A percentile compares a stretch with the other conserved stretches of the same genome.
Evolutionary conservation across 106 monocot genomes (phyloP).

Genomic region (Dioscorea dumetorum): DNA sequence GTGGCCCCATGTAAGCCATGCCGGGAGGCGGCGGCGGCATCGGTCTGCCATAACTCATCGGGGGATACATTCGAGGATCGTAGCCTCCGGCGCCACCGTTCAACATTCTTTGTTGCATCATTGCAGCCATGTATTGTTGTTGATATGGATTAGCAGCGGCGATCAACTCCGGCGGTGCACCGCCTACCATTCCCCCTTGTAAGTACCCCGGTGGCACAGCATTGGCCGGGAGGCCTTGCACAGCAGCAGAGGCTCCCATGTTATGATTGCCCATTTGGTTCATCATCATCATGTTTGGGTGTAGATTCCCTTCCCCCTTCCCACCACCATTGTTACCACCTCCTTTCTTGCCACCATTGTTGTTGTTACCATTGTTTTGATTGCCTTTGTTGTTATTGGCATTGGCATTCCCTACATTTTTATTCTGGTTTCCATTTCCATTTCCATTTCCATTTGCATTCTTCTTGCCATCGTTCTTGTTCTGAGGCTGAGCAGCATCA

Average conservation of each 20-base stretch:
- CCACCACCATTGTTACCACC: background rate
- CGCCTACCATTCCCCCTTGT: background rate
- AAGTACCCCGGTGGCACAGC: background rate
- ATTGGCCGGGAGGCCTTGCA: constrained; percentile 19
- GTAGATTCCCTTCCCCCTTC: background rate
- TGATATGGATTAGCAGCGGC: constrained; percentile 31
- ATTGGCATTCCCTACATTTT: constrained; percentile 4
- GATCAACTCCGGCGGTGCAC: constrained; percentile 16
- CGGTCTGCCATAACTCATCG: constrained; percentile 2
- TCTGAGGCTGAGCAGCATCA: constrained; percentile 2
- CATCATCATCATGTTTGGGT: constrained; percentile 12
- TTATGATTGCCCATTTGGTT: constrained; percentile 5
- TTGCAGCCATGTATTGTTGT: constrained; percentile 38
- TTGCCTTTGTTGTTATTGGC: background rate
- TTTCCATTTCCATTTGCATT: background rate
- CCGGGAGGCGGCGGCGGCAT: background rate
- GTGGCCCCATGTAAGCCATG: constrained; percentile 5
- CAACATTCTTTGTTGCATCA: constrained; percentile 34
- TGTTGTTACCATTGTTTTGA: background rate
- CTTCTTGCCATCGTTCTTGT: constrained; percentile 6
- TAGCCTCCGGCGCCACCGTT: background rate
- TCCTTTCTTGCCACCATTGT: constrained; percentile 6
- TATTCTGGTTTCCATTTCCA: background rate
- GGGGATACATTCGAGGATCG: constrained; percentile 8
- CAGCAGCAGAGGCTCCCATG: constrained; percentile 1